Base-by-base conservation (phyloP, 108 stramenopile species). In the Cyclostephanos invisitatus region DNA sequence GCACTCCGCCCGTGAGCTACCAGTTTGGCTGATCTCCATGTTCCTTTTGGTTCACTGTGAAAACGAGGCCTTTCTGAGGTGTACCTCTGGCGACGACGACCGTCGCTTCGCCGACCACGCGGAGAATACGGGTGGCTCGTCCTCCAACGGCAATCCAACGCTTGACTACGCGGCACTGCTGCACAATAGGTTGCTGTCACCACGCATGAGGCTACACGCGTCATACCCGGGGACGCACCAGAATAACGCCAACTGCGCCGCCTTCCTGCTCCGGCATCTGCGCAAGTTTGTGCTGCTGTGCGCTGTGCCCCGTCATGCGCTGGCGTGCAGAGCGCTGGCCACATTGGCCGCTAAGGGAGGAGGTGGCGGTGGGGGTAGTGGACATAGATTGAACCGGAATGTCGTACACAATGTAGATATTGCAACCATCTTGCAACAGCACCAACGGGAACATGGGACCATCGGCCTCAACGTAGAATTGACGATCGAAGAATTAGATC, bases 11-110 rank as follows among this genome's bases (percentile, higher is more conserved):
- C 91, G 91, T 61, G 93, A 94, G 68, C 68, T 94, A 7, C 93
- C 93, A 1, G 91, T 91, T 0, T 94, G 93, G 93, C 75, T 94
- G 29, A 77, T 94, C 27, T 85, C 89, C 20, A 91, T 86, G 50
- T 94, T 94, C 68, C 72, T 94, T 28, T 61, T 94, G 58, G 69
- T 94, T 21, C 93, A 94, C 67, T 92, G 91, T 59, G 93, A 91
- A 80, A 86, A 90, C 54, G 73, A 84, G 68, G 84, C 86, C 3
- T 87, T 83, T 70, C 69, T 83, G 69, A 72, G 92, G 29, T 90
- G 89, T 53, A 65, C 90, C 9, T 87, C 87, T 1, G 85, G 85
- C 15, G 73, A 86, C 50, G 92, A 93, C 55, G 92, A 91, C 68
- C 84, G 89, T 44, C 73, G 90, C 6, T 91, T 91, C 32, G 83